A percentile compares a stretch with the other conserved stretches of the same genome.
These are phyloP conservation scores for Aspergillus panamensis DNA, from an alignment of 495 filamentous ascomycete species.

Conservation along the genomic window DNA sequence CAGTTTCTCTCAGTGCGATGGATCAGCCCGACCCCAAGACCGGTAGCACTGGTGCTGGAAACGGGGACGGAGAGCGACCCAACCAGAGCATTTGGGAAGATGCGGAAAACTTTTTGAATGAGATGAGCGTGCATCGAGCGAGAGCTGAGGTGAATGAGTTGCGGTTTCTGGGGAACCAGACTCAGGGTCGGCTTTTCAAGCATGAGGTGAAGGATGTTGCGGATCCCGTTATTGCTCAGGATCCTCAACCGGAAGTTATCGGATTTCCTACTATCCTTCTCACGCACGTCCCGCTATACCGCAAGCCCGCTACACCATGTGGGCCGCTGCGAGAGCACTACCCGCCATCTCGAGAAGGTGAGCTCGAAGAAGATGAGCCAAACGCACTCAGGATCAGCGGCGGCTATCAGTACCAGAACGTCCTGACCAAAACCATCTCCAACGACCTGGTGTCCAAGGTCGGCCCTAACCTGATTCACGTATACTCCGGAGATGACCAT, in stretches of 20 bases:
- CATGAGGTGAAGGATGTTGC: conserved; percentile 40
- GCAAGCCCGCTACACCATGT: conserved; percentile 76
- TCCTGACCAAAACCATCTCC: conserved; percentile 71
- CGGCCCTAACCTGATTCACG: conserved; percentile 65
- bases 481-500: conserved; percentile 96
- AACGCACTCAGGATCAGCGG: conserved; percentile 70
- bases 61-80: conserved; percentile 36
- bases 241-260: conserved; percentile 22
- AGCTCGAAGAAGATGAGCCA: conserved; percentile 63
- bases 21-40: conserved; percentile 49
- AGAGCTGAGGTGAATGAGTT: conserved; percentile 43
- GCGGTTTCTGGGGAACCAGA: conserved; percentile 37
- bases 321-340: conserved; percentile 82
- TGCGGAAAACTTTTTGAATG: conserved; percentile 69
- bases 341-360: conserved; percentile 63
- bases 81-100: conserved; percentile 69
- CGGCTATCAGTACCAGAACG: conserved; percentile 98
- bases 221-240: conserved; percentile 27
- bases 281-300: conserved; percentile 87
- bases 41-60: conserved; percentile 37
- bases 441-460: conserved; percentile 65
- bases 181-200: conserved; percentile 44
- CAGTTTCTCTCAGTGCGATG: conserved; percentile 77
- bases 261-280: conserved; percentile 80
- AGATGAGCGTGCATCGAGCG: conserved; percentile 46